Evolutionary conservation across 768 basidiomycete genomes (phyloP).

Genomic region (Rhizopogon sp.): DNA sequence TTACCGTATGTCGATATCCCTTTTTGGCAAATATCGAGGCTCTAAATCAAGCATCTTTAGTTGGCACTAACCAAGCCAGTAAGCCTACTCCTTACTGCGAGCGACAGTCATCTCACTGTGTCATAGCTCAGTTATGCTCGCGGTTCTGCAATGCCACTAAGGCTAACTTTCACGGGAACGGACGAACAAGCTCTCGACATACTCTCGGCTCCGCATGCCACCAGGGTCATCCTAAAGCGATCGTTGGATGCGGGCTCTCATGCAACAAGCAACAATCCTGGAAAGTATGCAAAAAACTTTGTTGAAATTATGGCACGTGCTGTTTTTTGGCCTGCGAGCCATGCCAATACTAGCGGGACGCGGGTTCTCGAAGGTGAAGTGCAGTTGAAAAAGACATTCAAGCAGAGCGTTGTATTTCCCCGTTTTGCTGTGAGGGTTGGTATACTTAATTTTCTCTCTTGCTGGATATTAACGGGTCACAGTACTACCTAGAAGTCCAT

Average conservation of each 20-base stretch:
- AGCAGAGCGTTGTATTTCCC: slow-evolving; percentile 39
- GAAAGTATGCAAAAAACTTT: slow-evolving; percentile 42
- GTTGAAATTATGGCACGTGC: slow-evolving; percentile 35
- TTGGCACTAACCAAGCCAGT: slow-evolving; percentile 48
- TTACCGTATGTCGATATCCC: slow-evolving; percentile 22
- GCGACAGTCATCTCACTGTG: background rate
- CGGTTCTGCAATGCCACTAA: slow-evolving; percentile 48
- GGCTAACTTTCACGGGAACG: slow-evolving; percentile 37
- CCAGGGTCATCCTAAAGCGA: slow-evolving; percentile 40
- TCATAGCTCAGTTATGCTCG: slow-evolving; percentile 43
- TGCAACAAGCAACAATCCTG: slow-evolving; percentile 34
- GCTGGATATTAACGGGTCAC: background rate
- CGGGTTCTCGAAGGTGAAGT: slow-evolving; percentile 47
- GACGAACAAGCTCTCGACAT: slow-evolving; percentile 50
- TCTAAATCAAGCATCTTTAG: slow-evolving; percentile 20
- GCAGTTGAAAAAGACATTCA: slow-evolving; percentile 37
- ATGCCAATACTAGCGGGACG: slow-evolving; percentile 22
- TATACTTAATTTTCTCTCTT: background rate
- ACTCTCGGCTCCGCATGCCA: slow-evolving; percentile 35
- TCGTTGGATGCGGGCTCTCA: slow-evolving; percentile 44
- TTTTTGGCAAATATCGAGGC: background rate
- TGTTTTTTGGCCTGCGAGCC: slow-evolving; percentile 38
- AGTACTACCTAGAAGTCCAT: slow-evolving; percentile 44
- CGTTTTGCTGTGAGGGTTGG: slow-evolving; percentile 45
- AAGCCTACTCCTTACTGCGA: slow-evolving; percentile 6